These are phyloP conservation scores for Skeletonema tropicum DNA, from an alignment of 108 stramenopile genomes.

Conservation along the genomic window DNA sequence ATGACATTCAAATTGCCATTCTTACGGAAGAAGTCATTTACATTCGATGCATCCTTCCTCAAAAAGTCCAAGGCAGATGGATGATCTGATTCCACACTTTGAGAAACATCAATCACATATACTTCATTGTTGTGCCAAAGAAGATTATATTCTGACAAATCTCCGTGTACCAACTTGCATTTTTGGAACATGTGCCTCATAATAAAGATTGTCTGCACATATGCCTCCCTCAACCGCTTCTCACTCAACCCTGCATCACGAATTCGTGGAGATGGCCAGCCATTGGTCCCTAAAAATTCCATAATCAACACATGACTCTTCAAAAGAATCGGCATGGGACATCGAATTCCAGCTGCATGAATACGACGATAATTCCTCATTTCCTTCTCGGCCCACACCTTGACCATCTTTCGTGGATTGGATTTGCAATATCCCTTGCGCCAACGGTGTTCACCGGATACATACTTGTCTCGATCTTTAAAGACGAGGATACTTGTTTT, in stretches of 20 bases:
- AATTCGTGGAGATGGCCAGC: constrained; percentile 96
- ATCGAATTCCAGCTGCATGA: constrained; percentile 83
- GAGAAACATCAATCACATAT: constrained; percentile 97
- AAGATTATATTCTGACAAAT: constrained; percentile 95
- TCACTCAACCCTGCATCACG: constrained; percentile 85
- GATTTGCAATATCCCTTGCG: constrained; percentile 96
- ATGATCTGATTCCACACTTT: constrained; percentile 97
- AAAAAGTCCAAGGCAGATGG: constrained; percentile 96
- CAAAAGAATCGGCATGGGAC: constrained; percentile 89
- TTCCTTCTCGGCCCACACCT: constrained; percentile 99
- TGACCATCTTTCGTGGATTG: constrained; percentile 99
- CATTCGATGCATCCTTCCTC: constrained; percentile 94
- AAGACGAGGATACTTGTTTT: constrained; percentile 99
- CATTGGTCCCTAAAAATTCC: constrained; percentile 95
- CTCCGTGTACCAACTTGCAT: constrained; percentile 93
- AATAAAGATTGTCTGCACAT: constrained; percentile 85
- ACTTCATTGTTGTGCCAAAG: constrained; percentile 92
- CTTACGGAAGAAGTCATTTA: constrained; percentile 95
- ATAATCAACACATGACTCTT: constrained; percentile 96
- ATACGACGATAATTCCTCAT: constrained; percentile 95
- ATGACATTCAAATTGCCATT: constrained; percentile 84
- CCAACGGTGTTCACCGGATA: constrained; percentile 98
- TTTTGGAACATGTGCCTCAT: constrained; percentile 90
- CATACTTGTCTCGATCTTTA: constrained; percentile 99
- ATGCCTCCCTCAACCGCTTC: constrained; percentile 78